Evolutionary conservation across 768 basidiomycete species (phyloP).

Genomic region (Crassisporium funariophilum): DNA sequence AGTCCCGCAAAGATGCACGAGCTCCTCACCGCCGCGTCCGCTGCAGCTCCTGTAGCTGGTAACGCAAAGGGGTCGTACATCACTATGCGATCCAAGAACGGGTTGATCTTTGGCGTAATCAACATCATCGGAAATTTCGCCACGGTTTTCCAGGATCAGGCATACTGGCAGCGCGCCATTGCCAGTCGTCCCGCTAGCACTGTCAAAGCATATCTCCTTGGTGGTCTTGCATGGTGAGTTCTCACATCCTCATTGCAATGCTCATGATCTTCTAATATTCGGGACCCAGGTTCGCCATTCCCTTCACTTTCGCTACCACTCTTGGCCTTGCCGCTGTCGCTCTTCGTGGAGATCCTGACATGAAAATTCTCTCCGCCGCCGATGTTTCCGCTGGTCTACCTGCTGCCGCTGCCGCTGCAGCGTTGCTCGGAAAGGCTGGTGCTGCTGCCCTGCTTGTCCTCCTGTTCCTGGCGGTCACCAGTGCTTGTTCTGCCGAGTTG

Average conservation of each 20-base stretch:
- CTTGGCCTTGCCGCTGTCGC: conserved; percentile 89
- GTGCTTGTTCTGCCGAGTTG: conserved; percentile 78
- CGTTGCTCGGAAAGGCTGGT: conserved; percentile 78
- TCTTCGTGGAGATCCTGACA: conserved; percentile 58
- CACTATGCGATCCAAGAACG: conserved; percentile 76
- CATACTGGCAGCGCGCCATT: conserved; percentile 93
- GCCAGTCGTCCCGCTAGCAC: conserved; percentile 82
- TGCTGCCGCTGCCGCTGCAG: conserved; percentile 80
- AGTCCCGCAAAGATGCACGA: conserved; percentile 77
- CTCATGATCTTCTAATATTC: no score
- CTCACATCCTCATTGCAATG: no score
- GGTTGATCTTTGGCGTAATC: conserved; percentile 83
- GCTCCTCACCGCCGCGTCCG: conserved; percentile 64
- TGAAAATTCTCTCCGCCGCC: conserved; percentile 48
- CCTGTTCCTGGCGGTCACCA: conserved; percentile 86
- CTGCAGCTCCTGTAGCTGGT: conserved; percentile 62
- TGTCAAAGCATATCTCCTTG: conserved; percentile 89
- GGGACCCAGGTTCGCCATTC: conserved; percentile 86
- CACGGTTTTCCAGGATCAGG: conserved; percentile 60
- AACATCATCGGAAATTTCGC: conserved; percentile 87
- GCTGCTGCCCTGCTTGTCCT: conserved; percentile 78
- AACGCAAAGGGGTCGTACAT: conserved; percentile 88
- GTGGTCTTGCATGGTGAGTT: conserved; percentile 81
- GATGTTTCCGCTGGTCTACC: conserved; percentile 91
- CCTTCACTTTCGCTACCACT: conserved; percentile 84